These are phyloP conservation scores for Graphilbum ipis-grandicollis DNA, from an alignment of 2,329 filamentous ascomycete species.

Conservation along the genomic window DNA sequence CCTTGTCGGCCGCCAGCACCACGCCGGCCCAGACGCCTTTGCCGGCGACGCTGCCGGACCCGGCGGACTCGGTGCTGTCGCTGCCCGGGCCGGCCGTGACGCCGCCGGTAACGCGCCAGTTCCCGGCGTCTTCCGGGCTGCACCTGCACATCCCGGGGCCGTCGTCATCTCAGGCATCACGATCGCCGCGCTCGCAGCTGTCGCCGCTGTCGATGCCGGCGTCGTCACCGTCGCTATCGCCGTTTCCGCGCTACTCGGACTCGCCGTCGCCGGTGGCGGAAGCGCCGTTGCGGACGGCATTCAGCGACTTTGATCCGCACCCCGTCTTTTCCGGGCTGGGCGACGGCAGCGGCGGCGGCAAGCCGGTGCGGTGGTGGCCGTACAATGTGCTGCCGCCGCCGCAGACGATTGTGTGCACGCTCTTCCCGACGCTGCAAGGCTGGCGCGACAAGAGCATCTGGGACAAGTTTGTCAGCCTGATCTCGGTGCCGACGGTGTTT, in stretches of 20 bases:
- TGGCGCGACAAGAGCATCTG: conserved; percentile 74
- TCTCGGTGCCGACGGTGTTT: conserved; percentile 82
- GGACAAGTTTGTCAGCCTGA: conserved; percentile 64
- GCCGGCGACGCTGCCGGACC: background rate
- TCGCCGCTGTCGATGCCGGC: too few relatives aligned
- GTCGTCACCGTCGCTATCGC: conserved; percentile 26
- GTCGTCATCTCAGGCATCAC: conserved; percentile 17
- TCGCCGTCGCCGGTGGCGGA: conserved; percentile 28
- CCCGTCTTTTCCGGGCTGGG: conserved; percentile 27
- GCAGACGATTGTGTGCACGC: conserved; percentile 48
- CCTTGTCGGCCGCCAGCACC: background rate
- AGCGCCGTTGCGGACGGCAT: conserved; percentile 22
- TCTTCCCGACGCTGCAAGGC: conserved; percentile 74
- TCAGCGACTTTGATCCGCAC: conserved; percentile 24
- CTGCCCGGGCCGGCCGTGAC: background rate
- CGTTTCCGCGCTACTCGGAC: conserved; percentile 55
- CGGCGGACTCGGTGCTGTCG: background rate
- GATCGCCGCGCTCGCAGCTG: conserved; percentile 28
- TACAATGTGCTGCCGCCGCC: conserved; percentile 57
- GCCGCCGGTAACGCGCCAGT: background rate
- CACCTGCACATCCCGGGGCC: conserved; percentile 26
- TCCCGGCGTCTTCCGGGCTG: conserved; percentile 13
- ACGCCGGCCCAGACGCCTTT: background rate
- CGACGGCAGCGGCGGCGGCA: conserved; percentile 17
- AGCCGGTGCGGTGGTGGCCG: conserved; percentile 62